A percentile compares a stretch with the other conserved stretches of the same genome.
phyloP scores from a whole-genome alignment of 257 asterid genomes.

The Salvia miltiorrhiza region DNA sequence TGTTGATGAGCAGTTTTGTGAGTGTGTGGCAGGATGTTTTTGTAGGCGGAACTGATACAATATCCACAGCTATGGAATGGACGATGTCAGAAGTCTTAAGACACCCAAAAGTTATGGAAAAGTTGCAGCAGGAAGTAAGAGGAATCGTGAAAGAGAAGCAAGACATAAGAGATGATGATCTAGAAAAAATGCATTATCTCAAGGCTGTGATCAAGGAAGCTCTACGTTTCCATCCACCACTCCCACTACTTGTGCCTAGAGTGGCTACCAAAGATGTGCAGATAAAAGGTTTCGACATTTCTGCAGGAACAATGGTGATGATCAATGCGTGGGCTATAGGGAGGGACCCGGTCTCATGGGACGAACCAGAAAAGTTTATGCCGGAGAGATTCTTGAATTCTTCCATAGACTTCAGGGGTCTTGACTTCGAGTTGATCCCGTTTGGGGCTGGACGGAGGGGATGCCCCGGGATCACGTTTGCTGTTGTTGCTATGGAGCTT shows the following conservation, averaged over 20 bases:
- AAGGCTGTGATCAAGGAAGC: constrained; percentile 20
- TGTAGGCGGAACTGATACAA: constrained; percentile 10
- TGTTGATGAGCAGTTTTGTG: too few species aligned
- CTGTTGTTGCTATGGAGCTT: constrained; percentile 17
- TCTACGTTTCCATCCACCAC: constrained; percentile 6
- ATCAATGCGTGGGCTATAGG: constrained; percentile 28
- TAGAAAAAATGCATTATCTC: constrained; percentile 10
- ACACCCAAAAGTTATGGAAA: neutral
- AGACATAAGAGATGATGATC: neutral
- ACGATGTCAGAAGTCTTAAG: constrained; percentile 17
- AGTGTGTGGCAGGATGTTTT: too few species aligned
- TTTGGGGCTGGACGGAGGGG: constrained; percentile 53
- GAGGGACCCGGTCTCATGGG: constrained; percentile 24
- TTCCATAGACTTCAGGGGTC: constrained; percentile 26
- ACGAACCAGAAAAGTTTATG: constrained; percentile 23
- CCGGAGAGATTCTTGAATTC: constrained; percentile 33
- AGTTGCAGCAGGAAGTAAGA: constrained; percentile 1
- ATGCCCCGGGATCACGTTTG: constrained; percentile 34
- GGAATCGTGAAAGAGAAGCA: neutral
- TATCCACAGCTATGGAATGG: constrained; percentile 10
- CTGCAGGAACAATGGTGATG: constrained; percentile 3
- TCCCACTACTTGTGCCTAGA: constrained; percentile 1
- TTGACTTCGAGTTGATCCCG: constrained; percentile 37
- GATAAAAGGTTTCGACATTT: neutral
- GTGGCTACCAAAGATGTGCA: neutral